Conservation (phyloP, 106 monocot species). For the Allium cepa region DNA sequence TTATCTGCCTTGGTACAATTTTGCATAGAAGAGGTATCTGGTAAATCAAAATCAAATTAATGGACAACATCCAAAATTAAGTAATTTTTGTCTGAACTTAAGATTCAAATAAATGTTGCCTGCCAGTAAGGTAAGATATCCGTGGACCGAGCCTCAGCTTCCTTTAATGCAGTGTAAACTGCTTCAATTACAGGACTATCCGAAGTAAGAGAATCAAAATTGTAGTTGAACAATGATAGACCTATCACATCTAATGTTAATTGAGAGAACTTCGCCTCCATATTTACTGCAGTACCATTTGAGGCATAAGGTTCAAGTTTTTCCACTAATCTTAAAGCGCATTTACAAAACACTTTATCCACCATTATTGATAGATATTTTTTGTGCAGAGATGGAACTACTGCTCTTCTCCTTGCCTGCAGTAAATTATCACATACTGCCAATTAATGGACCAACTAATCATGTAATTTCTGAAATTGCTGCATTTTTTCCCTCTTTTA, state of each 20-base stretch:
- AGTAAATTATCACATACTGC: background rate
- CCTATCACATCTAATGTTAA: slow-evolving; percentile 93
- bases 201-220: slow-evolving; percentile 84
- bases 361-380: slow-evolving; percentile 86
- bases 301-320: slow-evolving; percentile 51
- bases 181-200: slow-evolving; percentile 97
- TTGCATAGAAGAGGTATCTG: slow-evolving; percentile 73
- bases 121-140: slow-evolving; percentile 98
- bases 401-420: slow-evolving; percentile 75
- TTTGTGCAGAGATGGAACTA: slow-evolving; percentile 84
- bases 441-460: no score
- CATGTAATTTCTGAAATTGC: no score
- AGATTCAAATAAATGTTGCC: slow-evolving; percentile 24
- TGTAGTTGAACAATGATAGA: slow-evolving; percentile 89
- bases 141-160: slow-evolving; percentile 87
- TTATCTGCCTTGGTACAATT: slow-evolving; percentile 85
- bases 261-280: slow-evolving; percentile 92
- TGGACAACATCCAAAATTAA: background rate
- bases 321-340: slow-evolving; percentile 78
- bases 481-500: no score
- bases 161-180: slow-evolving; percentile 93
- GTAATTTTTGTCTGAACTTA: background rate
- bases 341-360: slow-evolving; percentile 78
- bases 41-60: slow-evolving; percentile 6
- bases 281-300: slow-evolving; percentile 72